Evolutionary conservation across 164 flowering plant species (phyloP), one percentile per base, ranked within the genome.

Genomic region (Akebia trifoliata): DNA sequence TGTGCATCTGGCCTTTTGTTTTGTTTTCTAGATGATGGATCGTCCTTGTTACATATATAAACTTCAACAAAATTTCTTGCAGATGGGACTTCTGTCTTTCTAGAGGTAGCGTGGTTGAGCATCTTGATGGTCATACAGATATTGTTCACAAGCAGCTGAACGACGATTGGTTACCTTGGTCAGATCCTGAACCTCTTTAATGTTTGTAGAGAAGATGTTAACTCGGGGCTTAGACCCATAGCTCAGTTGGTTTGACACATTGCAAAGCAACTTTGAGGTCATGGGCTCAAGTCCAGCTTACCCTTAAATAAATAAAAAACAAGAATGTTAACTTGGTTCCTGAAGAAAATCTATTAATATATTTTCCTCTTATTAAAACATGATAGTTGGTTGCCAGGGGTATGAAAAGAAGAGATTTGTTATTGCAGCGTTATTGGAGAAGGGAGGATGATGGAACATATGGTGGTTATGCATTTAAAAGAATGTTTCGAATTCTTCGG

Each of bases 361-460:
- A n/a, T n/a, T n/a, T n/a, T n/a, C n/a, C 15, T 15, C 20, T 50
- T 57, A n/a, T 58, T 63, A 48, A 71, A 38, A 18, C 1, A 12
- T 24, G n/a, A 8, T 54, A 2, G 18, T 59, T 61, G 17, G 1
- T 48, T 71, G 69, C 11, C 79, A 92, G 98, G 96, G 89, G 89
- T 31, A 86, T 89, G 98, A 77, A 55, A 59, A 68, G 74, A 56
- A 83, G 98, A 83, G 98, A 92, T 71, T 59, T 92, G 20, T 62
- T 92, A 61, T 40, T 88, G 69, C 74, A 77, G 45, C 90, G 98
- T 6, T 86, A 86, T 59, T 92, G 98, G 98, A 86, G 96, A 75
- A 78, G 98, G 67, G 98, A 92, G 59, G 87, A 89, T 63, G 96
- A 89, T 68, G 97, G 97, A 48, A 84, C 97, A 66, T 91, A 91